Base-by-base conservation (phyloP, 768 basidiomycete genomes). In the Macrolepiota dolichaula region DNA sequence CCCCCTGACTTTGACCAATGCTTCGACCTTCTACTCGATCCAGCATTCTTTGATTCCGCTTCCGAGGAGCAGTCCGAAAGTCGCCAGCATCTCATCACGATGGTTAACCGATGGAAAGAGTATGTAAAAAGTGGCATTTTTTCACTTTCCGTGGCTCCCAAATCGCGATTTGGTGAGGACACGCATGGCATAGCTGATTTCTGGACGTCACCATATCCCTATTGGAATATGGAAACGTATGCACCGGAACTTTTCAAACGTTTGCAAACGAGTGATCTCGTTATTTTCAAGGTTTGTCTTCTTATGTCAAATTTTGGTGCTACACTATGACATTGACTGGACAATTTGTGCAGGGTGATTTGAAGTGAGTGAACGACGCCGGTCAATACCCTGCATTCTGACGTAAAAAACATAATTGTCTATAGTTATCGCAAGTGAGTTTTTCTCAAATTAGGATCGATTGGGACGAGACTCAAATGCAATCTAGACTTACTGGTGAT, bases 401-500 rank as follows among this genome's bases (percentile, higher is more conserved):
- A 59, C 42, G 55, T 25, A 49, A 25, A 35, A 25, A 32, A 32
- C 29, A 32, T 32, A 32, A 51, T 37, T 63, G 60, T 53, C 36
- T 54, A 59, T 60, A 91, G 89, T 68, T 95, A 92, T 71, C 85
- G 94, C 71, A 96, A 94, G 93, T 94, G 66, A 51, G 89, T 69
- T 4, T 46, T 32, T 56, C 7, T 11, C 25, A 11, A 12, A 60
- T 36, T 50, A 6, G 2, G 51, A 24, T 51, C 29, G 51, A 24
- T 10, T 25, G 25, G 19, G 19, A 24, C n/a, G 9, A 24, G 7
- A 13, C 22, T 12, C 12, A 49, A n/a, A 44, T 19, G 19, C 7
- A 19, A 38, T 38, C n/a, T 68, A 98, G 93, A 69, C 81, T 98
- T 36, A 89, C 93, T 0, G 92, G 92, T 3, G 96, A 99, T 70